Evolutionary conservation across 768 basidiomycete species (phyloP), one percentile per base, ranked within the genome.

Genomic region (Mycena haematopus): DNA sequence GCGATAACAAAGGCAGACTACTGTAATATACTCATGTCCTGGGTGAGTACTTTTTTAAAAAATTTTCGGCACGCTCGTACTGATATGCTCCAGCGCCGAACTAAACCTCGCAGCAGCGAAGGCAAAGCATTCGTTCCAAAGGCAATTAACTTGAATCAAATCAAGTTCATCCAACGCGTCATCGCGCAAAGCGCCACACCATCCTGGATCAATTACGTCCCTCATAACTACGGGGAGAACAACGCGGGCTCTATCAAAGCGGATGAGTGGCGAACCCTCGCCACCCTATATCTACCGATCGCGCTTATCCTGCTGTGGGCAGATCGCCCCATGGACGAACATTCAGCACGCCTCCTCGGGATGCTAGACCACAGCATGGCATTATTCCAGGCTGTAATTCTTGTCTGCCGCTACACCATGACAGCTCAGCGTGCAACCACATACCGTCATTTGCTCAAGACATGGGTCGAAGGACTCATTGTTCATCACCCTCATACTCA

Each of bases 161-260:
- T 64, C 57, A 64, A 64, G 57, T 59, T 64, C 63, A 64, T 64
- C 42, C 63, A 64, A 36, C 57, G 40, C 19, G 52, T 64, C 17
- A 64, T 64, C 27, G 57, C 50, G 21, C 24, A 64, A 55, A 64
- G 57, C 51, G 42, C 51, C 3, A 36, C 36, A 50, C 63, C 63
- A n/a, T 56, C 58, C 42, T 65, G 63, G 63, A 59, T 65, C 58
- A 60, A 65, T 29, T 42, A 22, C 33, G 65, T 70, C 31, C 71
- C 71, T 33, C 52, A 35, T 25, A 70, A 73, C 52, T 69, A 70
- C 46, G 71, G 71, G 6, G 52, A 60, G 42, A 56, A 55, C 31
- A 59, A 46, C 27, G 72, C 69, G 6, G 72, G 76, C 19, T 72
- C 49, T 0, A 56, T 76, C 52, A 77, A 76, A 53, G 72, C 74